A percentile compares a stretch with the other conserved stretches of the same genome.
These are phyloP conservation scores for Magnaporthales sp. DNA, from an alignment of 2,329 filamentous ascomycete species.

Conservation along the genomic window DNA sequence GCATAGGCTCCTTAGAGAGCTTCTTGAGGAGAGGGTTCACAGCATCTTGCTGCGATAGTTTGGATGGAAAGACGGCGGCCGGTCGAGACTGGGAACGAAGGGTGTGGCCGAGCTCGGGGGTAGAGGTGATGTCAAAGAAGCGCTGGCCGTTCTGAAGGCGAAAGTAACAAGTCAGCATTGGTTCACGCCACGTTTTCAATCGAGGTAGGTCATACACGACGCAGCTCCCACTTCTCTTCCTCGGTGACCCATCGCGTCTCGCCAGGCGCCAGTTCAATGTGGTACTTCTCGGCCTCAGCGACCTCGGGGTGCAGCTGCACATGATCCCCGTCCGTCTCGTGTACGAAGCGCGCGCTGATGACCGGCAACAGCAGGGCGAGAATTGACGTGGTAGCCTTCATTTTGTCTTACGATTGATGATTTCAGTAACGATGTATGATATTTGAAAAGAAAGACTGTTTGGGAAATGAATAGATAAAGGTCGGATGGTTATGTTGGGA, in stretches of 20 bases:
- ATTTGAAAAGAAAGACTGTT: not conserved
- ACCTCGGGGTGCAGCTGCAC: constrained; percentile 37
- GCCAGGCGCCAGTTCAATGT: constrained; percentile 79
- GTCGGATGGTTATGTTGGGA: not conserved
- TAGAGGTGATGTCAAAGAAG: constrained; percentile 92
- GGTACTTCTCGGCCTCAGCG: constrained; percentile 43
- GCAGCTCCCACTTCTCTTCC: constrained; percentile 88
- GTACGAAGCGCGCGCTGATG: constrained; percentile 47
- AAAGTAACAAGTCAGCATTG: not conserved
- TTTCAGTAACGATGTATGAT: not conserved
- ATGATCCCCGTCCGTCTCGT: constrained; percentile 39
- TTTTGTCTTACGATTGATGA: constrained; percentile 17
- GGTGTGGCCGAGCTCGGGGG: constrained; percentile 51
- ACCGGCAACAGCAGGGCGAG: constrained; percentile 46
- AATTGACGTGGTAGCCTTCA: constrained; percentile 46
- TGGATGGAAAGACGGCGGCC: constrained; percentile 24
- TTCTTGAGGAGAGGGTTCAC: constrained; percentile 58
- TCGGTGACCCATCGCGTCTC: constrained; percentile 83
- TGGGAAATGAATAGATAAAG: not conserved
- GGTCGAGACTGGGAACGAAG: constrained; percentile 18
- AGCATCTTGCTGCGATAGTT: constrained; percentile 45
- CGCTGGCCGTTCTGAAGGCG: constrained; percentile 62
- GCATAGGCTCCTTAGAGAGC: constrained; percentile 69
- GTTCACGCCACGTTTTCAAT: not conserved
- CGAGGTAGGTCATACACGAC: constrained; percentile 48